Conservation (phyloP, 2,329 filamentous ascomycete genomes). For the Neoscytalidium dimidiatum region DNA sequence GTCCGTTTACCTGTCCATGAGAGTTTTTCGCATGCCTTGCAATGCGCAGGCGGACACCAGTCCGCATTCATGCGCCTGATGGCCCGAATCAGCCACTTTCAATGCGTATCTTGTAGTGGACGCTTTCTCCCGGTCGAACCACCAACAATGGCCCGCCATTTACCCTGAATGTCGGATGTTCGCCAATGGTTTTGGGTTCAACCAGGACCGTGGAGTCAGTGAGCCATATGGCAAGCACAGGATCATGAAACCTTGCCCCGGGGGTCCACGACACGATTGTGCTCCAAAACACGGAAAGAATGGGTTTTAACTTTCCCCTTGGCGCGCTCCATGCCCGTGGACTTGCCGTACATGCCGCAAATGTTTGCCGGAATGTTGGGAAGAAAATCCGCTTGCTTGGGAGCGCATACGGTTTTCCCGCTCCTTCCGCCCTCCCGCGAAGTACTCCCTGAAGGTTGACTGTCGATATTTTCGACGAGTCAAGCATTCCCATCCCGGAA, state of each 20-base stretch:
- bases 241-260: background rate
- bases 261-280: no score
- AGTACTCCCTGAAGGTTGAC: background rate
- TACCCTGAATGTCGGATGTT: background rate
- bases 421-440: background rate
- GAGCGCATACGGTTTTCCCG: background rate
- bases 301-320: background rate
- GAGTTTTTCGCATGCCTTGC: background rate
- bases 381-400: background rate
- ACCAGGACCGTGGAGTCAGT: background rate
- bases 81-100: background rate
- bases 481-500: background rate
- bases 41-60: background rate
- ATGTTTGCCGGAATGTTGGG: background rate
- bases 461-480: background rate
- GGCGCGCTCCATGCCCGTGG: background rate
- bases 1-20: background rate
- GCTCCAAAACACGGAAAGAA: background rate
- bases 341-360: no score
- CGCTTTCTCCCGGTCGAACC: background rate
- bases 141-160: background rate
- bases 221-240: background rate
- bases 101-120: background rate
- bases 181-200: background rate
- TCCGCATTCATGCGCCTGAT: background rate